These are phyloP conservation scores for Ceratobasidium sp. DNA, from an alignment of 1,284 basidiomycete species.

Conservation along the genomic window DNA sequence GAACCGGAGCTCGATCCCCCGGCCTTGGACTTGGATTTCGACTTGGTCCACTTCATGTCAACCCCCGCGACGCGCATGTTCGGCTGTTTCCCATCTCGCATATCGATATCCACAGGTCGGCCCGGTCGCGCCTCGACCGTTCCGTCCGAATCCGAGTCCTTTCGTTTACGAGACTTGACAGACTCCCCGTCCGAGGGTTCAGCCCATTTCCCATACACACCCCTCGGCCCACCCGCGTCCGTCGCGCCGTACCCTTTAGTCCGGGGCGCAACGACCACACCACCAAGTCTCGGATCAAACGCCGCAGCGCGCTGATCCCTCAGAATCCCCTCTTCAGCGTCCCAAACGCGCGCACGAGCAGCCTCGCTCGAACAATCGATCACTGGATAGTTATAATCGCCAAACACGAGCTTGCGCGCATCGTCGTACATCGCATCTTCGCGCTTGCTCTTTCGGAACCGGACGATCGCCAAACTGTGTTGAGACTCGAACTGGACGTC, in stretches of 20 bases:
- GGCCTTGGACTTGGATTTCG: conserved; percentile 45
- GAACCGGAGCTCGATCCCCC: conserved; percentile 47
- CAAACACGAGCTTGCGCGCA: conserved; percentile 82
- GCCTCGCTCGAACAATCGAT: conserved; percentile 86
- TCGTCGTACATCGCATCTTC: conserved; percentile 80
- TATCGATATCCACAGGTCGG: conserved; percentile 48
- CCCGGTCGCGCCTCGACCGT: conserved; percentile 44
- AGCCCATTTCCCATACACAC: conserved; percentile 49
- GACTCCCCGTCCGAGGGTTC: conserved; percentile 1
- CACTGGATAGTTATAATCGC: conserved; percentile 92
- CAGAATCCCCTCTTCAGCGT: conserved; percentile 77
- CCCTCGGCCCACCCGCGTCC: conserved; percentile 52
- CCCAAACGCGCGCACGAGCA: conserved; percentile 75
- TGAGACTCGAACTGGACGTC: conserved; percentile 61
- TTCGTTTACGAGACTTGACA: neutral
- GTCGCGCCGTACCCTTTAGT: conserved; percentile 72
- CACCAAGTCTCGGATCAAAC: conserved; percentile 64
- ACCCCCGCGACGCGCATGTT: conserved; percentile 57
- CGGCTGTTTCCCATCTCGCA: conserved; percentile 52
- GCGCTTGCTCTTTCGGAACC: conserved; percentile 64
- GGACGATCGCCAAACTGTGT: conserved; percentile 53
- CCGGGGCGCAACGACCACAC: conserved; percentile 25
- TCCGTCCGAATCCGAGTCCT: neutral
- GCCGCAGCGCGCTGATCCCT: conserved; percentile 76
- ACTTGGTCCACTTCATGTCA: conserved; percentile 65